A percentile compares a stretch with the other conserved stretches of the same genome.
Conservation (phyloP, 1,139 yeast species). For the Debaryomyces udenii region DNA sequence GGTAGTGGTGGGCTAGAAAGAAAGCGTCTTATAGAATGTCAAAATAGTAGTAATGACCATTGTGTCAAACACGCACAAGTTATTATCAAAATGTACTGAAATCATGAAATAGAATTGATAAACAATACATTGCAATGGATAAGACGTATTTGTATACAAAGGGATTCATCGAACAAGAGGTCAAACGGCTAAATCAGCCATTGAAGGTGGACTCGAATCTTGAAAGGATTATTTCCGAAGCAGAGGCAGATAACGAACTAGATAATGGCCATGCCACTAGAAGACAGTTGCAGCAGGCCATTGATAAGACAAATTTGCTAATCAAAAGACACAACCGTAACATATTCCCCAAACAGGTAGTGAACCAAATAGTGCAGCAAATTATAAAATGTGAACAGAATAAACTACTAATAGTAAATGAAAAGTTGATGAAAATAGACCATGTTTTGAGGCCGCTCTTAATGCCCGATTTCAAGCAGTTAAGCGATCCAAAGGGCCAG, state of each 20-base stretch:
- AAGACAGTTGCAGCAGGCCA: constrained; percentile 25
- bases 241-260: constrained; percentile 12
- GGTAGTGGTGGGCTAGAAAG: too few relatives aligned
- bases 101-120: background rate
- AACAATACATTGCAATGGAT: constrained; percentile 14
- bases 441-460: constrained; percentile 32
- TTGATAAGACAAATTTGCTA: constrained; percentile 31
- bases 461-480: constrained; percentile 26
- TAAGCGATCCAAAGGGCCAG: constrained; percentile 15
- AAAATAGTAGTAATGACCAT: background rate
- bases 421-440: constrained; percentile 27
- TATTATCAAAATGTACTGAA: constrained; percentile 1
- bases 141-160: constrained; percentile 31
- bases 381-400: constrained; percentile 36
- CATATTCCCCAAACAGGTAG: constrained; percentile 33
- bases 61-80: constrained; percentile 4
- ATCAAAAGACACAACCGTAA: constrained; percentile 34
- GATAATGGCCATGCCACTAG: constrained; percentile 18
- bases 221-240: constrained; percentile 18
- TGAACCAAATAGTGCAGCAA: constrained; percentile 41
- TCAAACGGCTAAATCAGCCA: constrained; percentile 29
- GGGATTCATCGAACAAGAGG: constrained; percentile 33
- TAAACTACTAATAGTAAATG: constrained; percentile 31
- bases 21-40: too few relatives aligned
- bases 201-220: constrained; percentile 21